A percentile compares a stretch with the other conserved stretches of the same genome.
Evolutionary conservation across 2,329 filamentous ascomycete genomes (phyloP).

Genomic region (Boeremia lycopersici): DNA sequence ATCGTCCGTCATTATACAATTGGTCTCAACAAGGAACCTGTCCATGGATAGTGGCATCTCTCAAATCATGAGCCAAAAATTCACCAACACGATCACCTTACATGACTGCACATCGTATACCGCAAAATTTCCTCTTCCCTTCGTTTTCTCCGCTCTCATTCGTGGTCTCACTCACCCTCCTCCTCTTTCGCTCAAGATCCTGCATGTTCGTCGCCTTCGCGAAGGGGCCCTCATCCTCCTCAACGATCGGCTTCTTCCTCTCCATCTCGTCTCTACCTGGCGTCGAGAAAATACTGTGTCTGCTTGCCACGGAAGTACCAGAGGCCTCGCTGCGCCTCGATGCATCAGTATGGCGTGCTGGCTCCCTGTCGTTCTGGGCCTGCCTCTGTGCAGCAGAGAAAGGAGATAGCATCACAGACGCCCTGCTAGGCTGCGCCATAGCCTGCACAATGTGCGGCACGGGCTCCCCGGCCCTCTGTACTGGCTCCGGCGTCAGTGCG

Average conservation of each 20-base stretch:
- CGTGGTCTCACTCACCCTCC: slow-evolving; percentile 17
- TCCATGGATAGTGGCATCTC: too few species aligned
- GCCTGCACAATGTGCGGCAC: slow-evolving; percentile 9
- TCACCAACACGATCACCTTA: not conserved
- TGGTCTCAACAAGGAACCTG: not conserved
- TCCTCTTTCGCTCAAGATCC: slow-evolving; percentile 25
- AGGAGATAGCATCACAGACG: not conserved
- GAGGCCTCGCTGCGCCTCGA: slow-evolving; percentile 9
- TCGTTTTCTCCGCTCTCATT: not conserved
- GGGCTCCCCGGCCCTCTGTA: not conserved
- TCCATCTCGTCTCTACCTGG: slow-evolving; percentile 41
- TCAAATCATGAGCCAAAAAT: not conserved
- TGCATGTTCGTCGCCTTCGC: slow-evolving; percentile 20
- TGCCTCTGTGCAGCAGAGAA: not conserved
- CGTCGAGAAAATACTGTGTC: slow-evolving; percentile 30
- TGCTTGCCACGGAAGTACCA: slow-evolving; percentile 5
- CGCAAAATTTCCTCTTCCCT: slow-evolving; percentile 5
- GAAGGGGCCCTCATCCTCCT: slow-evolving; percentile 34
- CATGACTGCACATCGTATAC: slow-evolving; percentile 25
- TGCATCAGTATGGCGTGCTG: not conserved
- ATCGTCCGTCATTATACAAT: not conserved
- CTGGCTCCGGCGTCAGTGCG: not conserved
- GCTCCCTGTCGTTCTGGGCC: not conserved
- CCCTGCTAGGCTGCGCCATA: not conserved
- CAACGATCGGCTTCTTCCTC: slow-evolving; percentile 33